Evolutionary conservation across 441 rosid species (phyloP), one percentile per base, ranked within the genome.

Genomic region (Viola pubescens): DNA sequence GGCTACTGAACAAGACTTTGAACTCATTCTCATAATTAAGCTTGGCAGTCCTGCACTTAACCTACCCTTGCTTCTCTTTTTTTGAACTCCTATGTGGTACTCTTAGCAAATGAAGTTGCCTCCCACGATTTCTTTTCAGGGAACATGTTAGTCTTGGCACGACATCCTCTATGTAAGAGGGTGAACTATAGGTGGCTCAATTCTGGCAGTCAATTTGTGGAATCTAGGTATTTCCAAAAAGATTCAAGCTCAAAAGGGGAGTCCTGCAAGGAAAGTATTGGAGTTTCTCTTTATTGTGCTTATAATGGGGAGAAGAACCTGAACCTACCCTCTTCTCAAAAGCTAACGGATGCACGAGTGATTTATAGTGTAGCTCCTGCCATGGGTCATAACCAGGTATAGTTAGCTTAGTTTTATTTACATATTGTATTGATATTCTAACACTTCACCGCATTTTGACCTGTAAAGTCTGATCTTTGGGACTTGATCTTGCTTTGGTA

Each of bases 331-430:
- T 62, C 77, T 59, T n/a, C 60, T 40, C 77, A 67, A 48, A 68
- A 70, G 50, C 58, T 83, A 56, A 53, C 56, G 39, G 77, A 80
- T 70, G 89, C 91, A 4, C 80, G 81, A 56, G 74, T 91, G 57
- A 79, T 91, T 26, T 91, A 81, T 48, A 73, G 82, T 58, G 89
- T 85, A 11, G 91, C 95, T 62, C 75, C 96, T 13, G 89, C 96
- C 48, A 61, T 91, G 84, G 96, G 97, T 60, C 98, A 89, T 78
- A 89, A 87, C 80, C 70, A 81, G 97, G 94, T 87, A 62, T 46
- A 3, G 60, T 62, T n/a, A 1, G 4, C 44, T 4, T 9, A 14
- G 6, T 55, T 58, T 2, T 38, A 8, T 47, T 38, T 9, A 10
- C 34, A 26, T 26, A 26, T 26, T 26, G 34, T 26, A 38, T 58